Percentiles rank a stretch among this genome's conserved stretches.
Conservation (phyloP, 768 basidiomycete genomes). For the Suillus fuscotomentosus region DNA sequence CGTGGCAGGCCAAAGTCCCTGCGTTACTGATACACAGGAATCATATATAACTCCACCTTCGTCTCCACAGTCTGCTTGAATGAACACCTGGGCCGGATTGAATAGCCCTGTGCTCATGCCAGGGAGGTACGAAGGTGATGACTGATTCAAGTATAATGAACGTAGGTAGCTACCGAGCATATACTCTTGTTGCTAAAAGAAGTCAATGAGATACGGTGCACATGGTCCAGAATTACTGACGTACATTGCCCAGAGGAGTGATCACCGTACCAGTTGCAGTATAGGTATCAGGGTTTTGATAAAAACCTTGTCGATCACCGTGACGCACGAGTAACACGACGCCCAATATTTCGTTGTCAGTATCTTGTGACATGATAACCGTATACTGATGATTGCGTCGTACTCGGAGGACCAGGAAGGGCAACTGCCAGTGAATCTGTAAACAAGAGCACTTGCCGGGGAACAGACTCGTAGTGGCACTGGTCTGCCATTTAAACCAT, state of each 20-base stretch:
- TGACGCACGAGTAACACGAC: slow-evolving; percentile 58
- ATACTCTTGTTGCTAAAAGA: slow-evolving; percentile 51
- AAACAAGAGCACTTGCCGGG: neutral
- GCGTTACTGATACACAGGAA: slow-evolving; percentile 63
- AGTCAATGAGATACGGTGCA: neutral
- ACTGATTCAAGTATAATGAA: slow-evolving; percentile 49
- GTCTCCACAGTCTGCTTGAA: slow-evolving; percentile 67
- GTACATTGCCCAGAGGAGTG: slow-evolving; percentile 67
- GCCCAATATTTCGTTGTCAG: slow-evolving; percentile 43
- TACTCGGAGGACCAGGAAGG: neutral
- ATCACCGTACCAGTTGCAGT: slow-evolving; percentile 55
- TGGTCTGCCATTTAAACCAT: neutral
- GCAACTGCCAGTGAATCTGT: neutral
- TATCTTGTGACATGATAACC: slow-evolving; percentile 11
- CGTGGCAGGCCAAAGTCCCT: slow-evolving; percentile 64
- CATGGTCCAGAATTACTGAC: slow-evolving; percentile 8
- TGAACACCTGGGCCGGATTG: slow-evolving; percentile 38
- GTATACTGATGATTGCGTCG: neutral
- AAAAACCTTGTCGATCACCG: slow-evolving; percentile 65
- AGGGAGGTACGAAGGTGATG: slow-evolving; percentile 52
- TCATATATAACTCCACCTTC: slow-evolving; percentile 68
- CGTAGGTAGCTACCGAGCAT: slow-evolving; percentile 54
- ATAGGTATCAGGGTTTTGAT: slow-evolving; percentile 60
- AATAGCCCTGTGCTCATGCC: slow-evolving; percentile 35
- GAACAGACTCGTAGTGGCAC: neutral